Percentiles rank a stretch among this genome's conserved stretches.
Conservation (phyloP, 768 basidiomycete species). For the Amanita muscaria region DNA sequence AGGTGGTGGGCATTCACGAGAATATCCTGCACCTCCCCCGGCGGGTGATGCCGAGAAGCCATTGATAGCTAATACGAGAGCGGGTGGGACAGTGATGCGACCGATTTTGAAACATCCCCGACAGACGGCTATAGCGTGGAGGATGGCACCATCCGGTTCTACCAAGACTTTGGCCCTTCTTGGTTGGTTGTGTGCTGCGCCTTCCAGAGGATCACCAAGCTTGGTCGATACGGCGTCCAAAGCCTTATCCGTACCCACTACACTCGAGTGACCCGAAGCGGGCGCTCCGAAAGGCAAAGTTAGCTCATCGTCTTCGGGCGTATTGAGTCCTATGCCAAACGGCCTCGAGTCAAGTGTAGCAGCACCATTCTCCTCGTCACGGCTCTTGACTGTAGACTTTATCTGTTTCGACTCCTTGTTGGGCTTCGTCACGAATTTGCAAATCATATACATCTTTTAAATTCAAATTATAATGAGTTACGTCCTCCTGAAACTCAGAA, state of each 20-base stretch:
- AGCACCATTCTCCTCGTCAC: too few relatives aligned
- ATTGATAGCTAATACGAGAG: conserved; percentile 47
- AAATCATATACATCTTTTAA: conserved; percentile 49
- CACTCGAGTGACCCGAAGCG: too few relatives aligned
- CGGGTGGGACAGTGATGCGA: conserved; percentile 67
- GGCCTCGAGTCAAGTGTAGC: too few relatives aligned
- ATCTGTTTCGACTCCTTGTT: conserved; percentile 18
- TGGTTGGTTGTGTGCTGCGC: conserved; percentile 13
- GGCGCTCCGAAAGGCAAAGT: too few relatives aligned
- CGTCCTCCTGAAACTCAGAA: too few relatives aligned
- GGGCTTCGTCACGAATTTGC: conserved; percentile 55
- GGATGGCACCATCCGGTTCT: conserved; percentile 45
- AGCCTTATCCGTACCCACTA: too few relatives aligned
- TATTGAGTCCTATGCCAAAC: too few relatives aligned
- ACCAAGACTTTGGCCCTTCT: neutral
- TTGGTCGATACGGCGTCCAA: too few relatives aligned
- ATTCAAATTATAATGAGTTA: too few relatives aligned
- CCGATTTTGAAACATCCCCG: conserved; percentile 62
- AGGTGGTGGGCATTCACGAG: conserved; percentile 36
- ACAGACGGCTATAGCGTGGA: conserved; percentile 58
- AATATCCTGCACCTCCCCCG: conserved; percentile 20
- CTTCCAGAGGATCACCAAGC: too few relatives aligned
- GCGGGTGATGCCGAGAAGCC: conserved; percentile 38
- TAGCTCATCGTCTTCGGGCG: too few relatives aligned
- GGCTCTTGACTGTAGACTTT: too few relatives aligned